Base-by-base conservation (phyloP, 1,284 basidiomycete genomes). In the Pseudozyma tsukubaensis region DNA sequence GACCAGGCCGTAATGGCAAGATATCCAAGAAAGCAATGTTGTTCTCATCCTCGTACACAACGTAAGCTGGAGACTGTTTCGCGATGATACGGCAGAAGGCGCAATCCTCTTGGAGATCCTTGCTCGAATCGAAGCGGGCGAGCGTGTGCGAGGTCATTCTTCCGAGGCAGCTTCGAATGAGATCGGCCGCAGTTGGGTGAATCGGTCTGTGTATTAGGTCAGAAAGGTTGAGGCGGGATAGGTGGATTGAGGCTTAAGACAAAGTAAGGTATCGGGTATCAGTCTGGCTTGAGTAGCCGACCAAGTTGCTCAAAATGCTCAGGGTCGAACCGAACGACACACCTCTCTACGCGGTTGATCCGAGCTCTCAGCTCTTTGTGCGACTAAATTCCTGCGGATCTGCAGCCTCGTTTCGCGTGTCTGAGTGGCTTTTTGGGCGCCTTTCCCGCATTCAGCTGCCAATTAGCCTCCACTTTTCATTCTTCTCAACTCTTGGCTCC, bases 1-100 rank as follows among this genome's bases (percentile, higher is more conserved):
- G 77, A 0, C 77, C 91, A 37, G 83, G 86, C 44, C 91, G 86
- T 36, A 93, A 83, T 1, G 91, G 91, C 42, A 91, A 85, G 59
- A 92, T 92, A 84, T 92, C 91, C 76, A 92, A 86, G 59, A 93
- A 89, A 10, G 90, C 91, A 49, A 92, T 83, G n/a, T 90, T 88
- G 53, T 87, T 85, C 13, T 91, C 89, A 63, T 89, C 87, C 81
- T 71, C 65, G 57, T 77, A 75, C 1, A 74, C 68, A 34, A 75
- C 43, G 58, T 66, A 63, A 7, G 76, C 72, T 13, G 60, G 34
- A 4, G 64, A 52, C 12, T 64, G 19, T 18, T 44, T 9, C 2
- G 64, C 48, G 3, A 73, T 32, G 51, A 77, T 77, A 3, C 43
- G 49, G 45, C 75, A 77, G 21, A 77, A 76, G 13, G 73, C 65